Evolutionary conservation across 768 basidiomycete species (phyloP).

Genomic region (Psilocybe azurescens): DNA sequence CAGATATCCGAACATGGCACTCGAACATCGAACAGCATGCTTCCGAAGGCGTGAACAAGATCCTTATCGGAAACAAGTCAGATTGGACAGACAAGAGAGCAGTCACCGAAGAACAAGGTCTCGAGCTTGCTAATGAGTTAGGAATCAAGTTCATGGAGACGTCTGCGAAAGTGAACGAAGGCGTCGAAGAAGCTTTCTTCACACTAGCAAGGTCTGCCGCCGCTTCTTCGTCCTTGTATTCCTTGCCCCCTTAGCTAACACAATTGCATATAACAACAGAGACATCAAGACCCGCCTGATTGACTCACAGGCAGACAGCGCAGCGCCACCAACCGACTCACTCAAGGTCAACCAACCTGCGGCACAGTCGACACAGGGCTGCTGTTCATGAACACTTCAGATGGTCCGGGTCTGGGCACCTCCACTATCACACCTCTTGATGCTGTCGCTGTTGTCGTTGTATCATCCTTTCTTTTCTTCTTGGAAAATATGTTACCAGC

Average conservation of each 20-base stretch:
- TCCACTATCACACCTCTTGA: conserved; percentile 8
- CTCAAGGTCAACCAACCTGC: conserved; percentile 71
- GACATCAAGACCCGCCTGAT: conserved; percentile 98
- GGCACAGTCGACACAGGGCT: conserved; percentile 47
- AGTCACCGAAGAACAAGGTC: conserved; percentile 91
- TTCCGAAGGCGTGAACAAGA: conserved; percentile 99
- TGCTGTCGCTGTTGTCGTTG: conserved; percentile 12
- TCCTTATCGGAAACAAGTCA: conserved; percentile 98
- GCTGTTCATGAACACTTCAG: conserved; percentile 50
- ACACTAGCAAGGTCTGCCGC: conserved; percentile 80
- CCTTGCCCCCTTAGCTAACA: neutral
- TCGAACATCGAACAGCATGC: conserved; percentile 98
- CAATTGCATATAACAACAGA: conserved; percentile 42
- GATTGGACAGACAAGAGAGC: conserved; percentile 97
- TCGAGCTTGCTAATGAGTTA: conserved; percentile 89
- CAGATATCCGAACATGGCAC: conserved; percentile 99
- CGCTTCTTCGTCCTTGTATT: conserved; percentile 1
- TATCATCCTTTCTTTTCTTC: conserved; percentile 13
- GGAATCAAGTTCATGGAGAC: conserved; percentile 99
- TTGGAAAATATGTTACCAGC: conserved; percentile 16
- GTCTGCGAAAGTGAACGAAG: conserved; percentile 95
- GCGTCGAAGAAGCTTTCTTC: conserved; percentile 99
- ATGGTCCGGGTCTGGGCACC: conserved; percentile 5
- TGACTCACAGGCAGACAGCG: conserved; percentile 82
- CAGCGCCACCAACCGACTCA: conserved; percentile 55